Percentiles rank a stretch among this genome's conserved stretches.
Conservation (phyloP, 2,329 filamentous ascomycete species). For the Scopulariopsis brevicaulis region DNA sequence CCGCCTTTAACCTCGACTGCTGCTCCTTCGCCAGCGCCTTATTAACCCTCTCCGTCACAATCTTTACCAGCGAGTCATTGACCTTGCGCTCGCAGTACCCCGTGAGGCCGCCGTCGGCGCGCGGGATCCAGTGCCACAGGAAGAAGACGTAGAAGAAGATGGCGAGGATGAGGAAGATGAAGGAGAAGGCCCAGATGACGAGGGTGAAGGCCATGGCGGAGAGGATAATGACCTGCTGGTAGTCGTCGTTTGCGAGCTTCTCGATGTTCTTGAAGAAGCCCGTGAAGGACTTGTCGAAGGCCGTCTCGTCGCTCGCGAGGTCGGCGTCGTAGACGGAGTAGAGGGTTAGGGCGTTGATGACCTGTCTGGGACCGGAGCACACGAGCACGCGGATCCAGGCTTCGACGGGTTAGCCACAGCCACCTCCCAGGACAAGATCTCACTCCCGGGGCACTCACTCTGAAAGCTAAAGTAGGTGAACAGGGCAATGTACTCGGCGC, state of each 20-base stretch:
- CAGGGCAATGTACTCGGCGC: constrained; percentile 78
- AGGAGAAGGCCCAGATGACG: constrained; percentile 76
- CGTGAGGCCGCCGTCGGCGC: constrained; percentile 65
- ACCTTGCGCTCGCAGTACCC: constrained; percentile 89
- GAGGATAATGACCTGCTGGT: constrained; percentile 70
- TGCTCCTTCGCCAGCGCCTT: constrained; percentile 77
- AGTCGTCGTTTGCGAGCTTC: constrained; percentile 59
- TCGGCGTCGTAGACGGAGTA: constrained; percentile 72
- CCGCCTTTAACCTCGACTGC: constrained; percentile 41
- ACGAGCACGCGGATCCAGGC: constrained; percentile 82
- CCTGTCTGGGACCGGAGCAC: constrained; percentile 85
- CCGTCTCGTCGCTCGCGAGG: constrained; percentile 31
- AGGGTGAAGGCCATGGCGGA: constrained; percentile 89
- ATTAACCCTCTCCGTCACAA: constrained; percentile 79
- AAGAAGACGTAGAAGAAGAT: constrained; percentile 76
- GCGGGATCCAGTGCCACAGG: constrained; percentile 84
- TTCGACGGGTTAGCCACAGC: constrained; percentile 20
- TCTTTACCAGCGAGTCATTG: constrained; percentile 71
- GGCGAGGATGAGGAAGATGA: constrained; percentile 63
- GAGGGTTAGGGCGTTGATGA: constrained; percentile 80
- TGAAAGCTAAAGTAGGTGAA: constrained; percentile 79
- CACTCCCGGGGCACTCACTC: constrained; percentile 26
- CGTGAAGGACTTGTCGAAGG: constrained; percentile 50
- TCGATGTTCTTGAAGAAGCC: constrained; percentile 79
- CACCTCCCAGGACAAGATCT: neutral